Base-by-base conservation (phyloP, 2,329 filamentous ascomycete genomes). In the Dactylonectria estremocensis region DNA sequence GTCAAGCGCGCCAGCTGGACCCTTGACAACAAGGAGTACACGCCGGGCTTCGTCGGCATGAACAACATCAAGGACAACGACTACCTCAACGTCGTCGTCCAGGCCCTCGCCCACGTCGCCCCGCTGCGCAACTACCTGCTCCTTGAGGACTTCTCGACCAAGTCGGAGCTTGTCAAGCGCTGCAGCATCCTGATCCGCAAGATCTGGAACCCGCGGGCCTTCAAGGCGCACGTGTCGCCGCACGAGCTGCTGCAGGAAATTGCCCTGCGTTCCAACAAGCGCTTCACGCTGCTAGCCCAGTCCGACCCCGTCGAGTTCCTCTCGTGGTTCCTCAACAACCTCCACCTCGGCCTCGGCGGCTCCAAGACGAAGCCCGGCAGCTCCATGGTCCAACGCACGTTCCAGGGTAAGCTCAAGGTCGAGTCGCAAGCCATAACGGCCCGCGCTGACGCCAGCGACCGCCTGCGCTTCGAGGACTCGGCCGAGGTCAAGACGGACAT, bases 61-160 rank as follows among this genome's bases (percentile, higher is more conserved):
- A 99, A 99, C 87, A 99, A 99, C 83, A 98, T 99, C 87, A 99
- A 99, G 82, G 94, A 96, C 66, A 99, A 99, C 83, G 96, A 99
- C 84, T 99, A 99, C 83, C 88, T 98, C 78, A 99, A 99, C 79
- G 95, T 97, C 28, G 89, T 98, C 3, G 92, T 97, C 55, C 96
- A 99, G 81, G 92, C 95, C 7, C 87, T 99, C 43, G 92, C 95
- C 3, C 96, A 99, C 81, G 94, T 98, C 28, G 86, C 91, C 20
- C 95, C 96, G 4, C 85, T 99, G 73, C 91, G 96, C 37, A 98
- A 98, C 80, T 98, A 91, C 83, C 91, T 98, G 78, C 90, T 99
- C 76, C 88, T 98, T 1, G 94, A 97, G 78, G 89, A 97, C 73
- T 91, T 98, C 58, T 87, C 87, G 11, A 88, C 87, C 65, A 91